A percentile compares a stretch with the other conserved stretches of the same genome.
Conservation (phyloP, 2,329 filamentous ascomycete genomes). For the Nannizziopsis arthrosporioides region DNA sequence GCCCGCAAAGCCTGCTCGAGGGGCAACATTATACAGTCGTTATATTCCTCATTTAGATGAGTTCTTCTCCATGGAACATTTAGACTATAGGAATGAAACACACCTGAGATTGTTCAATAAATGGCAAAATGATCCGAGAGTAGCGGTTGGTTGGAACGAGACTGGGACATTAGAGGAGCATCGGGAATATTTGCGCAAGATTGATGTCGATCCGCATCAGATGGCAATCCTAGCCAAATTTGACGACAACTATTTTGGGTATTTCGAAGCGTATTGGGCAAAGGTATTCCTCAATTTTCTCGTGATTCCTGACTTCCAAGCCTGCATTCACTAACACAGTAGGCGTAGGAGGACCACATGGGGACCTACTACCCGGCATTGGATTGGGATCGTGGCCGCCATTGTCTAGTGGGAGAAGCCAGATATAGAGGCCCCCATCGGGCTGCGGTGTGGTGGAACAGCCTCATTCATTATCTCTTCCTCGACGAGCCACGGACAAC, state of each 20-base stretch:
- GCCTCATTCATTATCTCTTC: constrained; percentile 48
- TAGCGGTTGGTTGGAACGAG: constrained; percentile 69
- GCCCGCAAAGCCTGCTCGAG: constrained; percentile 57
- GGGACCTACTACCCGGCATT: constrained; percentile 47
- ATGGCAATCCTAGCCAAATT: constrained; percentile 59
- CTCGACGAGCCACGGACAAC: constrained; percentile 47
- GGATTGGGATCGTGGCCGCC: constrained; percentile 48
- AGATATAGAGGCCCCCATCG: constrained; percentile 45
- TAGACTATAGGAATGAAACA: constrained; percentile 52
- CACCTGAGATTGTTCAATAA: constrained; percentile 63
- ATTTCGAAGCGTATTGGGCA: constrained; percentile 72
- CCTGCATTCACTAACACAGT: not conserved
- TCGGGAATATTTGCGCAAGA: constrained; percentile 54
- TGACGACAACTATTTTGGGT: constrained; percentile 59
- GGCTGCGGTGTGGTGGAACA: constrained; percentile 47
- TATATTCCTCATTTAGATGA: constrained; percentile 65
- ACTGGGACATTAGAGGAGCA: constrained; percentile 65
- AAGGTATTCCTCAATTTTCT: constrained; percentile 38
- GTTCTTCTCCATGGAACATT: constrained; percentile 61
- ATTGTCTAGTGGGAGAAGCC: constrained; percentile 48
- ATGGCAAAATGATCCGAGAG: constrained; percentile 76
- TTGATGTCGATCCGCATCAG: constrained; percentile 61
- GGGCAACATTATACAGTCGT: constrained; percentile 61
- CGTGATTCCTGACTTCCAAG: constrained; percentile 6
- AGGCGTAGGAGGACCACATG: constrained; percentile 44